Base-by-base conservation (phyloP, 805 yeast genomes). In the Yarrowia phangngaensis region DNA sequence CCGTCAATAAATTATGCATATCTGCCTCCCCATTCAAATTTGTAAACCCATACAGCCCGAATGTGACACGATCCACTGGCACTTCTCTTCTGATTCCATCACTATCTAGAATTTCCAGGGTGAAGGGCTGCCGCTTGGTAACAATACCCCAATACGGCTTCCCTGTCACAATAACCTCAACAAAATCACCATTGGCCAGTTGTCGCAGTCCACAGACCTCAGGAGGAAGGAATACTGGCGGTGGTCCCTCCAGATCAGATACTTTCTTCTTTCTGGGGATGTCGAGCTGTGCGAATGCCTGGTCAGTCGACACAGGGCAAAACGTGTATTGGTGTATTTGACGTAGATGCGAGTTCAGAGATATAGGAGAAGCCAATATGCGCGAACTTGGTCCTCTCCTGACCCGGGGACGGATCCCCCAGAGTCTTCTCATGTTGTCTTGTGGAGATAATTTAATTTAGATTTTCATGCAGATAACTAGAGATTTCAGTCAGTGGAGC, bases 381-480 rank as follows among this genome's bases (percentile, higher is more conserved):
- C 41, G 41, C 24, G 20, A 20, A 11, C 20, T 22, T 13, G 26
- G 40, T 23, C 7, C 29, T 16, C 14, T 22, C 15, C 14, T 38
- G 45, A 27, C 45, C 12, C 45, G 45, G 45, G 45, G 24, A 8
- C 26, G 16, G 17, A 31, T 12, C 32, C 45, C 45, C 45, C 45
- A 38, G 23, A 38, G 45, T 38, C 45, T 19, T 38, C 27, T 38
- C 45, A 38, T 38, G 45, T 19, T 38, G 43, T 12, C 23, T 36
- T 31, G 5, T 17, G 41, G 41, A 12, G 23, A 20, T 26, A 32
- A 27, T 38, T 38, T 35, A 30, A 16, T 35, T 38, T 38, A 38
- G 32, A 38, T 38, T 38, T 36, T 36, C 23, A 17, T 35, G 41
- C 43, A n/a, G n/a, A n/a, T n/a, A n/a, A n/a, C n/a, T n/a, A n/a